A percentile compares a stretch with the other conserved stretches of the same genome.
Conservation (phyloP, 176 grass and related monocot genomes). For the Oryza rufipogon region DNA sequence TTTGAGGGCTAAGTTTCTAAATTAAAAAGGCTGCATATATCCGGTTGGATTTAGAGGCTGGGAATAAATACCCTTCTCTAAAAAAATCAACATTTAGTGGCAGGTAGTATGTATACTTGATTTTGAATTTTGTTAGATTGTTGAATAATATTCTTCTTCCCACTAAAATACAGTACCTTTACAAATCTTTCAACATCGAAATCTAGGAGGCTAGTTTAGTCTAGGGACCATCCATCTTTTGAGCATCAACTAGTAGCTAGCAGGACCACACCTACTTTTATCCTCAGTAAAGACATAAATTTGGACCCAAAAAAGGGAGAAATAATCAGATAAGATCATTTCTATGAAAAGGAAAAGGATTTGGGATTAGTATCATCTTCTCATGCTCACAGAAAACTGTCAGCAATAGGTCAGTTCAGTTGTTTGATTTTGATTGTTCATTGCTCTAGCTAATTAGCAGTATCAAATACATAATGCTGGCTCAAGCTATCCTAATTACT, state of each 20-base stretch:
- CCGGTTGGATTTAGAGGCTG: too few species aligned
- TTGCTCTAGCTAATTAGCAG: not conserved
- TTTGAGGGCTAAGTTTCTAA: too few species aligned
- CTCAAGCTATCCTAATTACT: too few species aligned
- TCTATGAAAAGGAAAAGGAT: constrained; percentile 6
- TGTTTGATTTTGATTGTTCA: not conserved
- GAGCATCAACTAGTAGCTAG: constrained; percentile 51
- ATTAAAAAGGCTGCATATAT: too few species aligned
- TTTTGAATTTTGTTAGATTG: constrained; percentile 14
- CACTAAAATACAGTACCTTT: constrained; percentile 39
- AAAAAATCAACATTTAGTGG: too few species aligned
- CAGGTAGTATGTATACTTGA: not conserved
- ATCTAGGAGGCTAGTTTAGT: constrained; percentile 61
- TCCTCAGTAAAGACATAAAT: constrained; percentile 38
- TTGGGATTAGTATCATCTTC: not conserved
- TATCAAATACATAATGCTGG: too few species aligned
- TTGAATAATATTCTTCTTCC: not conserved
- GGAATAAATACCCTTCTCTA: too few species aligned
- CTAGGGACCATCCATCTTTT: constrained; percentile 57
- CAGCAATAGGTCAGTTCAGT: not conserved
- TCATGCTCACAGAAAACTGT: not conserved
- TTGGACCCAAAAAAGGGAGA: not conserved
- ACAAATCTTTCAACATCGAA: constrained; percentile 44
- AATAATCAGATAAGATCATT: constrained; percentile 20
- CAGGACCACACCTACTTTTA: constrained; percentile 59